A percentile compares a stretch with the other conserved stretches of the same genome.
Evolutionary conservation across 805 yeast species (phyloP).

Genomic region (Hanseniaspora lachancei): DNA sequence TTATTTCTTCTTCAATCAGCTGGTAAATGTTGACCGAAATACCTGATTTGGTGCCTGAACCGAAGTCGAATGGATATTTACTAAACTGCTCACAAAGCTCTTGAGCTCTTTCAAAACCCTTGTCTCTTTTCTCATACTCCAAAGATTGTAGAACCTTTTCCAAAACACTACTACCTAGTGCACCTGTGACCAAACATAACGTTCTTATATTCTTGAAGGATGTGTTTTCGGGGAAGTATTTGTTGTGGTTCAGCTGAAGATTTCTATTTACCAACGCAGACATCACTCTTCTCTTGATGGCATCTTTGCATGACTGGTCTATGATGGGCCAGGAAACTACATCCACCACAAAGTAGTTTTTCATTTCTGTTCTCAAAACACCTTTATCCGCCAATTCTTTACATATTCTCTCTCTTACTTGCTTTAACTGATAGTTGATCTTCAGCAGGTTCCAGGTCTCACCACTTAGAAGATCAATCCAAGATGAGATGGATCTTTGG

Average conservation of each 20-base stretch:
- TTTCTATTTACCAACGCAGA: constrained; percentile 60
- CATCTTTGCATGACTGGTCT: constrained; percentile 73
- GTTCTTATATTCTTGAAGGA: constrained; percentile 64
- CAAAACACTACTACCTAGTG: constrained; percentile 91
- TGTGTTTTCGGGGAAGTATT: constrained; percentile 56
- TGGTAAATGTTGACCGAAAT: constrained; percentile 54
- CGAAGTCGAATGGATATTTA: constrained; percentile 64
- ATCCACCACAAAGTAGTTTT: constrained; percentile 85
- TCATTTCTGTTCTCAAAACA: constrained; percentile 85
- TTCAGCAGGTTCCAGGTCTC: constrained; percentile 97
- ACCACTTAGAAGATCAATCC: constrained; percentile 89
- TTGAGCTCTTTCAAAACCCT: constrained; percentile 88
- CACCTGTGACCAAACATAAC: constrained; percentile 68
- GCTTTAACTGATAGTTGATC: constrained; percentile 88
- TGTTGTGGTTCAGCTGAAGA: constrained; percentile 41
- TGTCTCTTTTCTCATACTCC: constrained; percentile 78
- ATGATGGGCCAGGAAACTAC: constrained; percentile 98
- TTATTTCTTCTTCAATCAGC: constrained; percentile 34
- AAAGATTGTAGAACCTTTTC: constrained; percentile 72
- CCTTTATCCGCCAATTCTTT: constrained; percentile 97
- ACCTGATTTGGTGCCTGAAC: constrained; percentile 48
- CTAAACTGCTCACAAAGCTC: constrained; percentile 71
- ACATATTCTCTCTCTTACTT: constrained; percentile 90
- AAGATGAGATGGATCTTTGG: constrained; percentile 64
- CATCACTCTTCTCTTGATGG: constrained; percentile 59